Evolutionary conservation across 1,139 yeast species (phyloP).

Genomic region (Blastobotrys buckinghamii): DNA sequence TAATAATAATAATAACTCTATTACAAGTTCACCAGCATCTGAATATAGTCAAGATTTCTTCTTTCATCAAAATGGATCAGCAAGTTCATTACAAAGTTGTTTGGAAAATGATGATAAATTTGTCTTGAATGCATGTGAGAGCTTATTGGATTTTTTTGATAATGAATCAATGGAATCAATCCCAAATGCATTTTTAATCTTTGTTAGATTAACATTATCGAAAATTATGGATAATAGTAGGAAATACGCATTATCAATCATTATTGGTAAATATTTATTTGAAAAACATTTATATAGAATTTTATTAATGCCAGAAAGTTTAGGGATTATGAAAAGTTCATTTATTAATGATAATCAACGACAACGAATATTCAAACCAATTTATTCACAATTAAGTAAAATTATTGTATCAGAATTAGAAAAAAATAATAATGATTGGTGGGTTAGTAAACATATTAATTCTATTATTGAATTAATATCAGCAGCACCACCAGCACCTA

Average conservation of each 20-base stretch:
- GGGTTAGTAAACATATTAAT: constrained; percentile 15
- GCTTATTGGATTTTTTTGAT: constrained; percentile 21
- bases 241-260: constrained; percentile 17
- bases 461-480: constrained; percentile 14
- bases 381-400: constrained; percentile 17
- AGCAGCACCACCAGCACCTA: constrained; percentile 13
- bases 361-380: constrained; percentile 21
- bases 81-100: not conserved
- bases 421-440: constrained; percentile 10
- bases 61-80: constrained; percentile 6
- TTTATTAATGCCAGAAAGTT: constrained; percentile 23
- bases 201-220: constrained; percentile 19
- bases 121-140: constrained; percentile 15
- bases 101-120: constrained; percentile 16
- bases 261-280: constrained; percentile 25
- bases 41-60: constrained; percentile 7
- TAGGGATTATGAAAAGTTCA: constrained; percentile 25
- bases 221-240: constrained; percentile 18
- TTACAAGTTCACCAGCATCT: constrained; percentile 21
- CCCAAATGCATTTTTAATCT: constrained; percentile 22
- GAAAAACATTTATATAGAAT: constrained; percentile 20
- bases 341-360: constrained; percentile 25
- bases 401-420: constrained; percentile 16
- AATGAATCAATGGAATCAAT: constrained; percentile 22
- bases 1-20: too few relatives aligned